Conservation (phyloP, 1,139 yeast genomes). For the Nematodospora anomalae region DNA sequence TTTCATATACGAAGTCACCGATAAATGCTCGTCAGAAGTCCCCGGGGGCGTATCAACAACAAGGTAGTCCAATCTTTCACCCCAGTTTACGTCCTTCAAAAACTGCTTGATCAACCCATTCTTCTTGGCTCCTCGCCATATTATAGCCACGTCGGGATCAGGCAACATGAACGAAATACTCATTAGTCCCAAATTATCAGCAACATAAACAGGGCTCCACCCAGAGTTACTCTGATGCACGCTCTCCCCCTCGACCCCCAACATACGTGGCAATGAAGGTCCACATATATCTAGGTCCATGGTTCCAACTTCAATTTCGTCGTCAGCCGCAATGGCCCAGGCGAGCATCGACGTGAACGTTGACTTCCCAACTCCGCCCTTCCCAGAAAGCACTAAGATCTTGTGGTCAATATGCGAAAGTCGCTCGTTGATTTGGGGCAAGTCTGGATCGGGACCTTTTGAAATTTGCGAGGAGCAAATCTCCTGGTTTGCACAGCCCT, state of each 20-base stretch:
- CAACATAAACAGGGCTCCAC: conserved; percentile 95
- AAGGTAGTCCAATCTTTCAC: conserved; percentile 75
- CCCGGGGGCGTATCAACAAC: conserved; percentile 98
- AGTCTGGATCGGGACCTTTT: conserved; percentile 94
- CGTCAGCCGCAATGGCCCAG: conserved; percentile 94
- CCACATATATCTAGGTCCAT: conserved; percentile 98
- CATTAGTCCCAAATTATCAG: conserved; percentile 94
- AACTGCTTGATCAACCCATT: conserved; percentile 92
- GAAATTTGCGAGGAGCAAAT: conserved; percentile 83
- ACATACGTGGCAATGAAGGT: conserved; percentile 92
- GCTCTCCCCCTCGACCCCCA: conserved; percentile 86
- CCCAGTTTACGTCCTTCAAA: conserved; percentile 95
- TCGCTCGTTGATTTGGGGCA: conserved; percentile 72
- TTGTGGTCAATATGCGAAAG: conserved; percentile 75
- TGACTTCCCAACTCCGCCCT: conserved; percentile 98
- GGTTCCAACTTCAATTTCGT: conserved; percentile 85
- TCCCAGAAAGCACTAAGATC: conserved; percentile 84
- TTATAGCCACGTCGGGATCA: conserved; percentile 87
- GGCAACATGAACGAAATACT: conserved; percentile 96
- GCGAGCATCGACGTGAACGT: conserved; percentile 93
- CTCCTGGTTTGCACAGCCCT: conserved; percentile 90
- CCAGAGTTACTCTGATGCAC: conserved; percentile 90
- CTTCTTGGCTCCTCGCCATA: conserved; percentile 97
- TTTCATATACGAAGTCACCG: conserved; percentile 83
- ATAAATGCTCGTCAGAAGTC: conserved; percentile 93